Conservation (phyloP, 2,329 filamentous ascomycete genomes). For the Epichloe sylvatica region DNA sequence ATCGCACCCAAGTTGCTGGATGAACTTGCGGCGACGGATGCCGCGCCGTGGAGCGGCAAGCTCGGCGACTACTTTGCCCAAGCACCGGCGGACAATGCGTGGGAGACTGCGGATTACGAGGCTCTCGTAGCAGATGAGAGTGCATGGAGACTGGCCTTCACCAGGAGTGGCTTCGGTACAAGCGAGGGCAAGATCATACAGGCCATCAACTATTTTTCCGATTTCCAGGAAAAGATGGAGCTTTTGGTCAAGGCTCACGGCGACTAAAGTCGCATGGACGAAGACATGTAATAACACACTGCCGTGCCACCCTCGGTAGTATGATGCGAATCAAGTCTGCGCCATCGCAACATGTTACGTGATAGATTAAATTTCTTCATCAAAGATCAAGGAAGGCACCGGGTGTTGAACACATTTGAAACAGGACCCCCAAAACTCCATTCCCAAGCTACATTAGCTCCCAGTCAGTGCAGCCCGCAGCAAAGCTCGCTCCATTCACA, state of each 20-base stretch:
- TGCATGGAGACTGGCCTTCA: slow-evolving; percentile 37
- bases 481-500: slow-evolving; percentile 25
- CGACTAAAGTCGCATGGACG: background rate
- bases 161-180: slow-evolving; percentile 29
- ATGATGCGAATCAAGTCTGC: no score
- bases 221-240: slow-evolving; percentile 40
- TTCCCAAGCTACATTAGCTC: background rate
- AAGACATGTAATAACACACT: no score
- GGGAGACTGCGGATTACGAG: slow-evolving; percentile 12
- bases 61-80: slow-evolving; percentile 11
- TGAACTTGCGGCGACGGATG: slow-evolving; percentile 26
- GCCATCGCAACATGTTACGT: no score
- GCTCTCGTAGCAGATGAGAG: slow-evolving; percentile 25
- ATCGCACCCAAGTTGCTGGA: slow-evolving; percentile 39
- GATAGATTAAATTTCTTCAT: background rate
- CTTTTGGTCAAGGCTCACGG: slow-evolving; percentile 5
- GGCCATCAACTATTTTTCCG: slow-evolving; percentile 44
- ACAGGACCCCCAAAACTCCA: background rate
- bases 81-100: slow-evolving; percentile 16
- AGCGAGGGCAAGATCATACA: slow-evolving; percentile 37
- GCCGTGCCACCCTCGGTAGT: no score
- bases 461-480: background rate
- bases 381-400: background rate
- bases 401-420: background rate
- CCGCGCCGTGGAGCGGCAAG: slow-evolving; percentile 9